phyloP scores from a whole-genome alignment of 139 green algal genomes.

The Coccomyxa sp. region DNA sequence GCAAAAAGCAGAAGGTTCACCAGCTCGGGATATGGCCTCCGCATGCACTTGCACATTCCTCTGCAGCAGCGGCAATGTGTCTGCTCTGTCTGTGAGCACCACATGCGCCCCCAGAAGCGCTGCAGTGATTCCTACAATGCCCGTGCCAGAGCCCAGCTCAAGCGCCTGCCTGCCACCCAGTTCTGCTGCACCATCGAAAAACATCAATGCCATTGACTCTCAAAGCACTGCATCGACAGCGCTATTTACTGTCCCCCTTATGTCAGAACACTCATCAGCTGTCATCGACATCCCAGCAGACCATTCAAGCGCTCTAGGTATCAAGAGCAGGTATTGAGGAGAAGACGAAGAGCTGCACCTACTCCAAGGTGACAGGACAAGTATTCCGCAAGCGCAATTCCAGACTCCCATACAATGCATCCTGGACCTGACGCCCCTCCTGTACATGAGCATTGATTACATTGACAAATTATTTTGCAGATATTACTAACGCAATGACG shows the following conservation, averaged over 20 bases:
- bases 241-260: not conserved
- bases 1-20: not conserved
- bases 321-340: not conserved
- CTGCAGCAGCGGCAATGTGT: constrained; percentile 29
- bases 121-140: constrained; percentile 33
- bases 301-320: not conserved
- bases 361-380: constrained; percentile 2
- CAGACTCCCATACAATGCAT: constrained; percentile 34
- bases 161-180: constrained; percentile 24
- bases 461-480: not conserved
- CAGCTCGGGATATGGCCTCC: too few species aligned
- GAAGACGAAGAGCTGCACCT: not conserved
- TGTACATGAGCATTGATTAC: not conserved
- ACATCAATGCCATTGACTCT: not conserved
- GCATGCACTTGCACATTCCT: not conserved
- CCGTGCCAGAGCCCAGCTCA: constrained; percentile 46
- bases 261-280: not conserved
- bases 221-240: not conserved
- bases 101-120: constrained; percentile 28
- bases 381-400: constrained; percentile 22
- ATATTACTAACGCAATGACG: not conserved
- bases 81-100: constrained; percentile 31
- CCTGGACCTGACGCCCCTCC: not conserved
- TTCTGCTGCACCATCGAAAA: not conserved
- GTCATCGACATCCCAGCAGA: not conserved